Conservation (phyloP, 2,329 filamentous ascomycete species). For the Laburnicola sp. region DNA sequence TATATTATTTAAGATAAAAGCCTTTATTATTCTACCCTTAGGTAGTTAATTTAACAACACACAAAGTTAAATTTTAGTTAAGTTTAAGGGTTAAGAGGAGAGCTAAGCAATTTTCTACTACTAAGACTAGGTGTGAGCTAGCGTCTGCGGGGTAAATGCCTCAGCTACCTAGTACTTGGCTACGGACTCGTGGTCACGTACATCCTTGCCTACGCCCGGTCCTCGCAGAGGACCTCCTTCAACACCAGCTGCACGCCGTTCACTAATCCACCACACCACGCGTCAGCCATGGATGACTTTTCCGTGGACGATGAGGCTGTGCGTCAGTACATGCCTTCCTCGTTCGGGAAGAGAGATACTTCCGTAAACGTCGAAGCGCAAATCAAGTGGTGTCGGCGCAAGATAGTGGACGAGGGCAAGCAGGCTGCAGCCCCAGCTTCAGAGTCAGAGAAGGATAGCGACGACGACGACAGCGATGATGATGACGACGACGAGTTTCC, state of each 20-base stretch:
- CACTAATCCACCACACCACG: conserved; percentile 6
- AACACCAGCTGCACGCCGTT: neutral
- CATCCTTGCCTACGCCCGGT: no score
- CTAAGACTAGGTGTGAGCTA: no score
- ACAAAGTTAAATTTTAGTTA: no score
- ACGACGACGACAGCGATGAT: conserved; percentile 59
- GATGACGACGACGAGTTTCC: conserved; percentile 80
- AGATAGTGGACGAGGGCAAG: conserved; percentile 46
- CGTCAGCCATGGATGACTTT: conserved; percentile 28
- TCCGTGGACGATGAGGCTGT: conserved; percentile 65
- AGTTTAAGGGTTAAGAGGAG: no score
- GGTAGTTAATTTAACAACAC: no score
- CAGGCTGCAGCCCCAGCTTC: conserved; percentile 31
- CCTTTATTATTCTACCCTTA: no score
- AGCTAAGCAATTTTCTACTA: no score
- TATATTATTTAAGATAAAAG: no score
- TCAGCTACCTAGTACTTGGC: no score
- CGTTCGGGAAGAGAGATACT: conserved; percentile 81
- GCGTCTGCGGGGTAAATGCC: no score
- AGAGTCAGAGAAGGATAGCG: conserved; percentile 35
- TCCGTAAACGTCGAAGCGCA: conserved; percentile 76
- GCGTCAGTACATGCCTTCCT: conserved; percentile 74
- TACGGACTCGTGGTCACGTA: no score
- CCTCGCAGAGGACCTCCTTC: no score
- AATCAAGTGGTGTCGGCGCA: conserved; percentile 75